Conservation (phyloP, 1,284 basidiomycete species). For the Trichosporon coremiiforme region DNA sequence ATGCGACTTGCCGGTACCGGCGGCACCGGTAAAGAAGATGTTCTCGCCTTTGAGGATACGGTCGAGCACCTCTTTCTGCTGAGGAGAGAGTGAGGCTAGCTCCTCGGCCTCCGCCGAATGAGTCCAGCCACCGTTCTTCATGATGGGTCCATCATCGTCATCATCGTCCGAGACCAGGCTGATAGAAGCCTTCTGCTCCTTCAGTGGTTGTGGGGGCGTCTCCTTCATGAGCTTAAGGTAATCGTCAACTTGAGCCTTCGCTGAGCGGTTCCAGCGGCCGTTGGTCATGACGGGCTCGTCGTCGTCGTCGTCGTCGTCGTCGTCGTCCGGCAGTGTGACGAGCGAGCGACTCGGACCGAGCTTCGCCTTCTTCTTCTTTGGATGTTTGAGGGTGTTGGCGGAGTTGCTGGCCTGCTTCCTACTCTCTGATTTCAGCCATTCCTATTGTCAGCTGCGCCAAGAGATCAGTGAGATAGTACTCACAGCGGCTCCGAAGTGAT, state of each 20-base stretch:
- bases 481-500: background rate
- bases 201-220: too few species aligned
- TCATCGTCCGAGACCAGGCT: too few species aligned
- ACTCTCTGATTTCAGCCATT: background rate
- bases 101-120: slow-evolving; percentile 46
- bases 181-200: too few species aligned
- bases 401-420: background rate
- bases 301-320: background rate
- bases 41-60: slow-evolving; percentile 69
- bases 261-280: background rate
- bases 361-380: background rate
- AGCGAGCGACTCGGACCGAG: background rate
- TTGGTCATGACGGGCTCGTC: background rate
- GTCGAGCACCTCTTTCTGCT: slow-evolving; percentile 74
- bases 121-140: too few species aligned
- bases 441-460: background rate
- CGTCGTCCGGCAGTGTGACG: slow-evolving; percentile 1
- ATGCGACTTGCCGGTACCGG: slow-evolving; percentile 93
- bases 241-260: too few species aligned
- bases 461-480: background rate
- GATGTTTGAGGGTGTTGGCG: background rate
- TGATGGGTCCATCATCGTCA: too few species aligned
- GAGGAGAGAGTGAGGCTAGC: slow-evolving; percentile 35
- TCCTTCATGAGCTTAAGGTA: too few species aligned
- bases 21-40: slow-evolving; percentile 95